phyloP scores from a whole-genome alignment of 2,329 filamentous ascomycete genomes.

The Aspergillus tanneri region DNA sequence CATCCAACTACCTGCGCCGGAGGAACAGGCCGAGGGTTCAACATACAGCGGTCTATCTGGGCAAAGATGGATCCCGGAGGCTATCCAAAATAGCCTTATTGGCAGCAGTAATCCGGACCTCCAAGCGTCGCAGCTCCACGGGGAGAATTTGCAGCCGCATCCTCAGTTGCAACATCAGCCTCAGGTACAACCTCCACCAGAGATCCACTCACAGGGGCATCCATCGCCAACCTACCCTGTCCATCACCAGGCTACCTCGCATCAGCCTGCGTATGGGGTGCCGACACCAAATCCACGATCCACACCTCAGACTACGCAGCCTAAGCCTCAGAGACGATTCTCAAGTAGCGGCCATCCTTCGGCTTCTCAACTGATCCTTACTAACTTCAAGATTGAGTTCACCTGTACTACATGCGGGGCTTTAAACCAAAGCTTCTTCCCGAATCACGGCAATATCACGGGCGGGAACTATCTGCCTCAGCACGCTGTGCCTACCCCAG shows the following conservation, averaged over 20 bases:
- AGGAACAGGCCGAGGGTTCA: constrained; percentile 27
- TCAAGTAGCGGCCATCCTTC: constrained; percentile 26
- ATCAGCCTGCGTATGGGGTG: constrained; percentile 25
- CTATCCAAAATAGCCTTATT: constrained; percentile 28
- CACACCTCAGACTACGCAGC: constrained; percentile 19
- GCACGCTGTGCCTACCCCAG: constrained; percentile 22
- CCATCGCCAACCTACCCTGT: constrained; percentile 22
- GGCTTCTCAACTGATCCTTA: constrained; percentile 32
- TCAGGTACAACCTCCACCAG: constrained; percentile 19
- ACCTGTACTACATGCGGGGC: constrained; percentile 40
- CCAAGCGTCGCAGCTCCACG: constrained; percentile 19
- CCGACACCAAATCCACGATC: constrained; percentile 20
- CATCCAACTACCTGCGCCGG: constrained; percentile 25
- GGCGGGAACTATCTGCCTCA: constrained; percentile 30
- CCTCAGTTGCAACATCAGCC: constrained; percentile 17
- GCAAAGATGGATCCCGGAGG: constrained; percentile 35
- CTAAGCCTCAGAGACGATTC: constrained; percentile 27
- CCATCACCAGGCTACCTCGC: constrained; percentile 24
- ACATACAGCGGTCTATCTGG: constrained; percentile 30
- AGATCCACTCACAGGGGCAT: constrained; percentile 25
- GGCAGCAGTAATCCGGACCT: constrained; percentile 24
- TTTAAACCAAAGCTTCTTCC: constrained; percentile 41
- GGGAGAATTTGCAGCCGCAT: constrained; percentile 21
- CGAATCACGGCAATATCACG: constrained; percentile 39
- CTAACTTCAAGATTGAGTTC: constrained; percentile 43